Conservation (phyloP, 805 yeast genomes). For the Lipomyces japonicus region DNA sequence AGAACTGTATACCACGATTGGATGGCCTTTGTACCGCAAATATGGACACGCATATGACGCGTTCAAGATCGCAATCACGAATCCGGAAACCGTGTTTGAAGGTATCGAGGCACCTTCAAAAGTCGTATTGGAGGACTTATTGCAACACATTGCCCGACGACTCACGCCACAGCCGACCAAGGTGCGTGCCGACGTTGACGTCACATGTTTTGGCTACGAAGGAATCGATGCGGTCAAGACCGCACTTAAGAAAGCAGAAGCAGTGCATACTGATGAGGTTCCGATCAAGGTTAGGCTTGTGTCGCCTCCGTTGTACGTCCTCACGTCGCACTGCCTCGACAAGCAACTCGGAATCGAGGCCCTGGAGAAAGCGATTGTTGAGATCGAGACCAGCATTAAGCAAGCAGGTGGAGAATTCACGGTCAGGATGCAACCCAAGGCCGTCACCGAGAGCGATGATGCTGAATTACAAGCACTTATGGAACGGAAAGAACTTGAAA, state of each 20-base stretch:
- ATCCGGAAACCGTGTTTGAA: slow-evolving; percentile 77
- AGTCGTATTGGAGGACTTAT: slow-evolving; percentile 78
- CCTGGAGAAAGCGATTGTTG: slow-evolving; percentile 74
- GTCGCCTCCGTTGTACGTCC: slow-evolving; percentile 94
- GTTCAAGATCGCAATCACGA: slow-evolving; percentile 92
- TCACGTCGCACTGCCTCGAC: slow-evolving; percentile 89
- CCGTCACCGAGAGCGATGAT: slow-evolving; percentile 97
- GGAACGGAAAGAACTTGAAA: slow-evolving; percentile 89
- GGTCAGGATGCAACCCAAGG: slow-evolving; percentile 97
- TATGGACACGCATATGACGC: slow-evolving; percentile 98
- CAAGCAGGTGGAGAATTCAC: slow-evolving; percentile 80
- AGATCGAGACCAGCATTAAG: slow-evolving; percentile 65
- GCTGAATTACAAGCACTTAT: slow-evolving; percentile 94
- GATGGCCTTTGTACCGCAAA: slow-evolving; percentile 95
- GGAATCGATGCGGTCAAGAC: slow-evolving; percentile 95
- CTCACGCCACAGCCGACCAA: slow-evolving; percentile 97
- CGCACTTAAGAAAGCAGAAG: slow-evolving; percentile 85
- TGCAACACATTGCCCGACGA: slow-evolving; percentile 83
- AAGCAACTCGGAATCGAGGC: slow-evolving; percentile 81
- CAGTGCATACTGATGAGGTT: slow-evolving; percentile 72
- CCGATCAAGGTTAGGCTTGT: slow-evolving; percentile 91
- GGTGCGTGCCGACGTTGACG: slow-evolving; percentile 98
- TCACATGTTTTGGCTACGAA: slow-evolving; percentile 93
- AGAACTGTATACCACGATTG: slow-evolving; percentile 77
- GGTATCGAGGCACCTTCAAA: slow-evolving; percentile 65